Percentiles rank a stretch among this genome's conserved stretches.
Evolutionary conservation across 192 early-diverging fungal species (phyloP).

Genomic region (Borealophlyctis nickersoniae): DNA sequence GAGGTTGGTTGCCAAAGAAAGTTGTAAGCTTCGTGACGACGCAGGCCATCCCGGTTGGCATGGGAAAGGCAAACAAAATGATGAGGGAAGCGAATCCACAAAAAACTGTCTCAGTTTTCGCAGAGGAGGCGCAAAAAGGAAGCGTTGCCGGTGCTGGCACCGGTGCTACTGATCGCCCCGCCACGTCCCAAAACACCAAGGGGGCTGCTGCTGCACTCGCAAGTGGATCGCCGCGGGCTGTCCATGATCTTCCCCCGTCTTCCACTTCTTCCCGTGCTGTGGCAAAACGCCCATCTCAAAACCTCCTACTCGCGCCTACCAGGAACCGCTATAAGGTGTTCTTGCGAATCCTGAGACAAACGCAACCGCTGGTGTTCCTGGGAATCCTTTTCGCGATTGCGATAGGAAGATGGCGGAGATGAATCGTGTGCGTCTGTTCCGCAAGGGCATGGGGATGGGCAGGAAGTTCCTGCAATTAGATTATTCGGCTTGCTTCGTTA

Average conservation of each 20-base stretch:
- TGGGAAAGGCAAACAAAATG: slow-evolving; percentile 36
- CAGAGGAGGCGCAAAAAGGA: slow-evolving; percentile 11
- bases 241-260: background rate
- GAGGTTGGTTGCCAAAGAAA: slow-evolving; percentile 39
- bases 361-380: slow-evolving; percentile 32
- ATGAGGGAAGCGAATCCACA: slow-evolving; percentile 22
- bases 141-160: background rate
- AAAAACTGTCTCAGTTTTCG: slow-evolving; percentile 13
- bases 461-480: too few species aligned
- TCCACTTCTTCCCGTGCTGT: background rate
- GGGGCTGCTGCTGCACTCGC: background rate
- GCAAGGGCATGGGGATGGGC: too few species aligned
- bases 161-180: background rate
- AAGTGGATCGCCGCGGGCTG: background rate
- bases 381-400: slow-evolving; percentile 21
- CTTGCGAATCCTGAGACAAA: slow-evolving; percentile 18
- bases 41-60: slow-evolving; percentile 38
- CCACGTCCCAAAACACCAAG: slow-evolving; percentile 1
- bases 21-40: slow-evolving; percentile 40
- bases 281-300: slow-evolving; percentile 1
- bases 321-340: slow-evolving; percentile 18
- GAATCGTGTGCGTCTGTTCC: too few species aligned
- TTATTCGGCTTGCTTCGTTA: too few species aligned
- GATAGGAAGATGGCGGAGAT: slow-evolving; percentile 10
- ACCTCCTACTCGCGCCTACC: slow-evolving; percentile 2